A percentile compares a stretch with the other conserved stretches of the same genome.
Evolutionary conservation across 192 early-diverging fungal species (phyloP).

Genomic region (Umbelopsis sp.): DNA sequence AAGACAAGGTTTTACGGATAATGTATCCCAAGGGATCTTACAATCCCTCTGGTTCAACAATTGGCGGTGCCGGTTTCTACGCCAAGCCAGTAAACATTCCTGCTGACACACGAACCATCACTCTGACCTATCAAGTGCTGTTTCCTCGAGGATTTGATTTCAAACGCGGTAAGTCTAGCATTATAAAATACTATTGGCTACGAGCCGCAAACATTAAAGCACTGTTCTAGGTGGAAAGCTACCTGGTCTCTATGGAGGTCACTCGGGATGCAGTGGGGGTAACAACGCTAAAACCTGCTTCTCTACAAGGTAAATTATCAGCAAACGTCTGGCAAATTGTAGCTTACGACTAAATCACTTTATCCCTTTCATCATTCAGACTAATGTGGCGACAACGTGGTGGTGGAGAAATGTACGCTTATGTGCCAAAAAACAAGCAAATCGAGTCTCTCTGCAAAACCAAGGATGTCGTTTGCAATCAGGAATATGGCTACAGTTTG

Average conservation of each 20-base stretch:
- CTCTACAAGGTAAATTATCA: constrained; percentile 53
- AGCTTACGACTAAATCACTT: neutral
- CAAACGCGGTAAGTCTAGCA: constrained; percentile 2
- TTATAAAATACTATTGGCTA: no score
- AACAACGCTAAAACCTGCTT: constrained; percentile 51
- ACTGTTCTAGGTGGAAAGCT: constrained; percentile 50
- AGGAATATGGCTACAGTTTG: constrained; percentile 52
- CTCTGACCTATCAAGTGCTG: constrained; percentile 30
- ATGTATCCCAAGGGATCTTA: constrained; percentile 21
- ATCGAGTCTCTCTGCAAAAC: constrained; percentile 11
- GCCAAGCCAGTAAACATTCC: constrained; percentile 14
- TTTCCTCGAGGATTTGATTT: constrained; percentile 45
- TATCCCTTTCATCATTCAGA: neutral
- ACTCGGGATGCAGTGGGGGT: constrained; percentile 51
- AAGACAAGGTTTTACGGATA: constrained; percentile 4
- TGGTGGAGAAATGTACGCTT: constrained; percentile 58
- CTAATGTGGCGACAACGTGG: constrained; percentile 53
- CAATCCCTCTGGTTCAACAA: neutral
- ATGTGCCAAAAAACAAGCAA: constrained; percentile 36
- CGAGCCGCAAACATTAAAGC: no score
- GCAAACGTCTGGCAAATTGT: neutral
- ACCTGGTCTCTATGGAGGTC: constrained; percentile 60
- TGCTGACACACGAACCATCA: neutral
- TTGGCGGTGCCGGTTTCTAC: constrained; percentile 23
- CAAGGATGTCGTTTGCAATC: constrained; percentile 49